Base-by-base conservation (phyloP, 139 green algal genomes). In the Chlorella vulgaris region DNA sequence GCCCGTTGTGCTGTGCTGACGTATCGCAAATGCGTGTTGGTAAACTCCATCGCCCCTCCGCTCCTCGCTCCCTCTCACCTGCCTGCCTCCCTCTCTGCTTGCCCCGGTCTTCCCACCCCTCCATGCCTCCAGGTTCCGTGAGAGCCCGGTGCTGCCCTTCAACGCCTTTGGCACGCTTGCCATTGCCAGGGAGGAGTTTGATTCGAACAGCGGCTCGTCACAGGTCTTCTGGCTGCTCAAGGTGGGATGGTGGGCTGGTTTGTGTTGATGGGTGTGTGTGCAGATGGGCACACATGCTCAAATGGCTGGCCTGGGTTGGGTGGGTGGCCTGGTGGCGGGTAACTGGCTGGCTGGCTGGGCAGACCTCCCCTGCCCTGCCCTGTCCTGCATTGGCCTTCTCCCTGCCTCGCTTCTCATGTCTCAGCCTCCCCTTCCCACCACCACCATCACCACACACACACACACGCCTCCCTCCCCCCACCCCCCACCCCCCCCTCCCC, bases 161-260 rank as follows among this genome's bases (percentile, higher is more conserved):
- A 99, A 99, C 77, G 97, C 97, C 0, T 99, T 95, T 80, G 97
- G 97, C 77, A 99, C 97, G 8, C 76, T 99, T 70, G 96, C 96
- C 18, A 93, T 97, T 90, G 96, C 96, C 0, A 89, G 96, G 31
- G 88, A 90, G 38, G 97, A 99, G 92, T 99, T 99, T 86, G 94
- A 98, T 43, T 89, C 95, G 85, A 98, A 99, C 93, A 94, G 86
- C 2, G 96, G 89, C 31, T 95, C 89, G 53, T 92, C 85, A 43
- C 92, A 96, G 82, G 84, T 99, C 67, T 99, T 99, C 88, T 99
- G 93, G 82, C 89, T 99, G 81, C 87, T 99, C 29, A 99, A 98
- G 89, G 86, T 82, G 51, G 22, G 76, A 73, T 39, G 35, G 10
- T 58, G 15, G 47, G 15, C 15, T 58, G 47, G 15, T n/a, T n/a